Evolutionary conservation across 2,329 filamentous ascomycete genomes (phyloP).

Genomic region (Alternaria novae-zelandiae): DNA sequence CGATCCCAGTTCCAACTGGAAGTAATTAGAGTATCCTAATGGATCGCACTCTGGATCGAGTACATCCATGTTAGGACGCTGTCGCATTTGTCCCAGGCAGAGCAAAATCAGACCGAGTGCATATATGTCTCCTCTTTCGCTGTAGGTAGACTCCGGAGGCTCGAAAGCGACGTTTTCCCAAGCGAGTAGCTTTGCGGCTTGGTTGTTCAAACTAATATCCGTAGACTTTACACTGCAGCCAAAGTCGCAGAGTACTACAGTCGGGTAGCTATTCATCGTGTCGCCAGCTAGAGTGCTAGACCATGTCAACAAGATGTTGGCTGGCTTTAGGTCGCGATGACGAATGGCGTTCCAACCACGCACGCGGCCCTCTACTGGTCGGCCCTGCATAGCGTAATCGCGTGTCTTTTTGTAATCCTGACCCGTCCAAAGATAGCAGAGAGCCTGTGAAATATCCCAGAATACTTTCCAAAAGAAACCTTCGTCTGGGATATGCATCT

Average conservation of each 20-base stretch:
- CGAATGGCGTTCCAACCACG: slow-evolving; percentile 12
- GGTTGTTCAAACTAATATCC: neutral
- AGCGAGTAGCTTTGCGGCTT: neutral
- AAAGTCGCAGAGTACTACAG: slow-evolving; percentile 19
- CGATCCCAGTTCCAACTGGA: neutral
- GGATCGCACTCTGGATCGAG: neutral
- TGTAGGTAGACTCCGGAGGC: neutral
- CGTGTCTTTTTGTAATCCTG: neutral
- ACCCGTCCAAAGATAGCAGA: slow-evolving; percentile 18
- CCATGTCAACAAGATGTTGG: slow-evolving; percentile 22
- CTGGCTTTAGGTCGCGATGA: slow-evolving; percentile 27
- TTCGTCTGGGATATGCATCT: slow-evolving; percentile 4
- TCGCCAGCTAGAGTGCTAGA: neutral
- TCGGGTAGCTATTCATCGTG: slow-evolving; percentile 1
- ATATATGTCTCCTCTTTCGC: slow-evolving; percentile 1
- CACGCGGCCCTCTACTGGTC: neutral
- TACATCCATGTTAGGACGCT: neutral
- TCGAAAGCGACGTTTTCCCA: neutral
- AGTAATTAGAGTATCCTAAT: neutral
- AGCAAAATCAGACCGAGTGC: slow-evolving; percentile 2
- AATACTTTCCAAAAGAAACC: slow-evolving; percentile 22
- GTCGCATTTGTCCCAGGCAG: slow-evolving; percentile 3
- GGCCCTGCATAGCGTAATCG: neutral
- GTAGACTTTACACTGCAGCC: slow-evolving; percentile 3
- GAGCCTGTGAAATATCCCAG: slow-evolving; percentile 16